phyloP scores from a whole-genome alignment of 1,139 yeast species.

The Diutina catenulata region DNA sequence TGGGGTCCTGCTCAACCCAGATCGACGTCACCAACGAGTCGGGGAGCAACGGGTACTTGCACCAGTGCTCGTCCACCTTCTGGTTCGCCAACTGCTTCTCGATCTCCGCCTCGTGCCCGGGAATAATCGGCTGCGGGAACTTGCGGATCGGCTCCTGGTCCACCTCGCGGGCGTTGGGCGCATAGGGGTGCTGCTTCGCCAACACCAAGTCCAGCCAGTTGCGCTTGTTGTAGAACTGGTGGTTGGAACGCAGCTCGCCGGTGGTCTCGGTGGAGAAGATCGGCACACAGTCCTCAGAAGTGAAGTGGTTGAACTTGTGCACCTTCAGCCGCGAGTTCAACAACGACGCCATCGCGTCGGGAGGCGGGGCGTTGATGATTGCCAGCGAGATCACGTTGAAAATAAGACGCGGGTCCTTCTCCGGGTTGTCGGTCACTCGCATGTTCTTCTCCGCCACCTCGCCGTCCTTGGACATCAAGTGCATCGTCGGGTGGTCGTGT shows the following conservation, averaged over 20 bases:
- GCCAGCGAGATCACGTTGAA: constrained; percentile 84
- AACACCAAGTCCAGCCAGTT: constrained; percentile 52
- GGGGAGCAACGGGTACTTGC: constrained; percentile 40
- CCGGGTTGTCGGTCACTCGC: constrained; percentile 38
- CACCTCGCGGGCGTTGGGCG: background rate
- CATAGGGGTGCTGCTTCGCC: constrained; percentile 18
- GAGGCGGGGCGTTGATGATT: constrained; percentile 87
- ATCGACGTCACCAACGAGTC: constrained; percentile 58
- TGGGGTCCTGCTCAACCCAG: constrained; percentile 57
- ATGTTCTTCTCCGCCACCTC: constrained; percentile 20
- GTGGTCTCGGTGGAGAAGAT: constrained; percentile 54
- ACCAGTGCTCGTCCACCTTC: constrained; percentile 13
- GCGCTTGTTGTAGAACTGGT: constrained; percentile 61
- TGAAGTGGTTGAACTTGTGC: constrained; percentile 51
- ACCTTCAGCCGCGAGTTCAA: constrained; percentile 52
- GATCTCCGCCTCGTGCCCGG: constrained; percentile 13
- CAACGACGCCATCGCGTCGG: constrained; percentile 68
- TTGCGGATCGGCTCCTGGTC: background rate
- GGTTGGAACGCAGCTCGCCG: constrained; percentile 41
- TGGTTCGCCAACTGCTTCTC: constrained; percentile 8
- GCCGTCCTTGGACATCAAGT: constrained; percentile 12
- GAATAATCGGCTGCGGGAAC: constrained; percentile 11
- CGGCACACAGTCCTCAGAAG: constrained; percentile 75
- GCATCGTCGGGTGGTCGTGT: constrained; percentile 30
- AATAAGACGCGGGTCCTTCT: constrained; percentile 63